Evolutionary conservation across 139 green algal species (phyloP).

Genomic region (Eudorina sp.): DNA sequence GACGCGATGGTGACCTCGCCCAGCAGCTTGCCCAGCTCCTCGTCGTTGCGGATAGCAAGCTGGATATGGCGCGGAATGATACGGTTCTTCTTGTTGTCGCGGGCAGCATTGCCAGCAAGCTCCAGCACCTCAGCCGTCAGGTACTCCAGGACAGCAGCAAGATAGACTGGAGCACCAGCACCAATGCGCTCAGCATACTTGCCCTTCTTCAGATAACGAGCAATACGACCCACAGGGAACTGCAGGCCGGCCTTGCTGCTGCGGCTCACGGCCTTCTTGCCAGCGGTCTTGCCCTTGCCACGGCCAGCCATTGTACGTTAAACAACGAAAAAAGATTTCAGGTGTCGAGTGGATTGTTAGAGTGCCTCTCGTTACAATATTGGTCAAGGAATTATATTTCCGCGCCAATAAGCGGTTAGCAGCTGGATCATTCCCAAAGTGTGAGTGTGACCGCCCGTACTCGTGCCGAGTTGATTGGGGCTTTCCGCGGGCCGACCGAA

Average conservation of each 20-base stretch:
- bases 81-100: conserved; percentile 95
- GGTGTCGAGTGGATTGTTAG: background rate
- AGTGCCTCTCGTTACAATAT: too few species aligned
- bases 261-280: conserved; percentile 70
- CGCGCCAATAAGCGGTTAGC: too few species aligned
- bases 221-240: conserved; percentile 89
- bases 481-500: too few species aligned
- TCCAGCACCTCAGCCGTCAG: conserved; percentile 84
- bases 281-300: conserved; percentile 20
- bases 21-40: conserved; percentile 95
- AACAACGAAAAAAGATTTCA: background rate
- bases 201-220: conserved; percentile 87
- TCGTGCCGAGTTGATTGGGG: too few species aligned
- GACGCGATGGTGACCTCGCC: conserved; percentile 84
- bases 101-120: conserved; percentile 87
- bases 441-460: too few species aligned
- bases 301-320: conserved; percentile 19
- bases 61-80: conserved; percentile 92
- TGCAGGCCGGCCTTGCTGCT: conserved; percentile 91
- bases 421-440: too few species aligned
- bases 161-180: conserved; percentile 71
- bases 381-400: too few species aligned
- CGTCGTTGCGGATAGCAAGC: conserved; percentile 93
- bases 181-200: conserved; percentile 71
- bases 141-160: conserved; percentile 69